phyloP scores from a whole-genome alignment of 345 rosid genomes.

The Salix udensis region DNA sequence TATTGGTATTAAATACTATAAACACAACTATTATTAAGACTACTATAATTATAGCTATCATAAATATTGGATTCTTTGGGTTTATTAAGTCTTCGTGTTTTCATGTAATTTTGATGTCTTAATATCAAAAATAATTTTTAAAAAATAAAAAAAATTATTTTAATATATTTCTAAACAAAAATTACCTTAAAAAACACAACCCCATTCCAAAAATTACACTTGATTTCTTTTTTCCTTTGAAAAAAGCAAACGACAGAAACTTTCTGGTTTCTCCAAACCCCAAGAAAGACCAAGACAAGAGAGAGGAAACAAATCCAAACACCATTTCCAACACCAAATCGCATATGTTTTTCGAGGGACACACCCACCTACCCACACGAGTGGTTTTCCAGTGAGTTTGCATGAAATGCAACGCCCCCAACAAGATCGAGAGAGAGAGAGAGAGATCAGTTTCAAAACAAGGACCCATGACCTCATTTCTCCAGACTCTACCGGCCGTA shows the following conservation, averaged over 20 bases:
- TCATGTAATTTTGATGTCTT: fast-evolving
- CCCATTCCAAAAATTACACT: too few species aligned
- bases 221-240: neutral
- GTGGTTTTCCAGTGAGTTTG: conserved; percentile 39
- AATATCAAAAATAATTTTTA: too few species aligned
- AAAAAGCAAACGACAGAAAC: conserved; percentile 45
- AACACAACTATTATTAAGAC: too few species aligned
- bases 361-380: conserved; percentile 54
- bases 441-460: conserved; percentile 1
- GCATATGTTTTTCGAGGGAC: conserved; percentile 17
- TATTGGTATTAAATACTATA: too few species aligned
- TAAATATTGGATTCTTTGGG: too few species aligned
- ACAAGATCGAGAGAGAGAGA: neutral
- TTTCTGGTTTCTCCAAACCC: conserved; percentile 46
- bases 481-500: neutral
- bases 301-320: conserved; percentile 15
- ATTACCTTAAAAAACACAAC: too few species aligned
- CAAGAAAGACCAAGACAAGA: conserved; percentile 22
- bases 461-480: neutral
- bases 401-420: conserved; percentile 11
- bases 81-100: too few species aligned
- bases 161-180: too few species aligned
- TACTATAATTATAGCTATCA: too few species aligned
- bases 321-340: conserved; percentile 24
- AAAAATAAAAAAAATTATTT: too few species aligned